Evolutionary conservation across 345 rosid species (phyloP).

Genomic region (Geranium rotundifolium): DNA sequence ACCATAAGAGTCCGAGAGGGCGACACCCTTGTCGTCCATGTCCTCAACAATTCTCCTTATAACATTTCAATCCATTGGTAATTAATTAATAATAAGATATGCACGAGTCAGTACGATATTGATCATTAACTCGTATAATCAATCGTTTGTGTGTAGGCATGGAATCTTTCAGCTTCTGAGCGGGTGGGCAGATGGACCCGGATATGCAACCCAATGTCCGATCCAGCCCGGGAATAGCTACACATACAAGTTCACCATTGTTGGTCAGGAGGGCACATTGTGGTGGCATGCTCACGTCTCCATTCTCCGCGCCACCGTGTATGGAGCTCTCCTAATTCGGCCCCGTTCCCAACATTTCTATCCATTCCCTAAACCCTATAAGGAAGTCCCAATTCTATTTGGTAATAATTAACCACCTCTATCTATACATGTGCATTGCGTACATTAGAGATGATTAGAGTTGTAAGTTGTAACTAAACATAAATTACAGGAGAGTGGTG

Average conservation of each 20-base stretch:
- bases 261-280: conserved; percentile 61
- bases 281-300: conserved; percentile 91
- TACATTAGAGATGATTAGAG: no score
- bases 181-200: conserved; percentile 80
- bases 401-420: no score
- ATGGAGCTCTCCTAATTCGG: conserved; percentile 65
- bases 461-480: no score
- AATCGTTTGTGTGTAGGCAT: no score
- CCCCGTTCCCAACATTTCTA: conserved; percentile 42
- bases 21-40: conserved; percentile 65
- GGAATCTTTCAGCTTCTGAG: conserved; percentile 56
- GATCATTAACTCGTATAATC: no score
- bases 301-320: conserved; percentile 58
- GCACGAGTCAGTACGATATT: neutral
- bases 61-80: conserved; percentile 87
- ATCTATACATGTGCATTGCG: no score
- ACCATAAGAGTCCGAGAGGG: conserved; percentile 49
- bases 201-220: conserved; percentile 75
- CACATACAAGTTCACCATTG: conserved; percentile 47
- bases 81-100: neutral
- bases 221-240: conserved; percentile 47
- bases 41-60: conserved; percentile 69
- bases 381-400: conserved; percentile 51
- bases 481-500: conserved; percentile 72
- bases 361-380: conserved; percentile 62